These are phyloP conservation scores for Starmera quercuum DNA, from an alignment of 805 yeast species.

Conservation along the genomic window DNA sequence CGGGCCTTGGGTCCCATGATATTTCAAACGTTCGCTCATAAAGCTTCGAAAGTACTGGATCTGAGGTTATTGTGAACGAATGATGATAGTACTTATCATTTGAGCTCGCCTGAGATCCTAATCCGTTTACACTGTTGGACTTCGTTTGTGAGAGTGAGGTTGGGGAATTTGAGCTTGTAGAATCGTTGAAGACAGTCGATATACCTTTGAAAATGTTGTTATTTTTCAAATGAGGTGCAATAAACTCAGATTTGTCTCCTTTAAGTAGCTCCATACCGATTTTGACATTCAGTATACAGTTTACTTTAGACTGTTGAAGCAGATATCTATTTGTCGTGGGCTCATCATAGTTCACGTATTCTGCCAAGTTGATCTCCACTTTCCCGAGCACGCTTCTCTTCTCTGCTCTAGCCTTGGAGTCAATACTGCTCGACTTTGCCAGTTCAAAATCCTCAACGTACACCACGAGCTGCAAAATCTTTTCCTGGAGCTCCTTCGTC, in stretches of 20 bases:
- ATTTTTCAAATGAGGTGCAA: slow-evolving; percentile 28
- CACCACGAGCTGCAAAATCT: slow-evolving; percentile 34
- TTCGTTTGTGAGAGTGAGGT: not conserved
- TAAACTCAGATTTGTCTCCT: slow-evolving; percentile 35
- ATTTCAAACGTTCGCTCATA: slow-evolving; percentile 49
- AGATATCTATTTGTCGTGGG: slow-evolving; percentile 56
- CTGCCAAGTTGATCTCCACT: slow-evolving; percentile 61
- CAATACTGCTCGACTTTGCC: slow-evolving; percentile 1
- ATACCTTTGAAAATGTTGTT: slow-evolving; percentile 38
- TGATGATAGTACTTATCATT: slow-evolving; percentile 5
- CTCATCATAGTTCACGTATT: slow-evolving; percentile 47
- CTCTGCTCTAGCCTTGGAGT: slow-evolving; percentile 13
- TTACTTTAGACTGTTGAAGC: slow-evolving; percentile 71
- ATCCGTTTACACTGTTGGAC: not conserved
- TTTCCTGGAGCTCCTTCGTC: slow-evolving; percentile 26
- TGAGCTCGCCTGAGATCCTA: not conserved
- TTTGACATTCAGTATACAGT: slow-evolving; percentile 64
- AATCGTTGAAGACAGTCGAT: slow-evolving; percentile 28
- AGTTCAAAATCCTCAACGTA: slow-evolving; percentile 29
- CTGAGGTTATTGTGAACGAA: slow-evolving; percentile 21
- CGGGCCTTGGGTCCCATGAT: slow-evolving; percentile 52
- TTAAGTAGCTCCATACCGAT: slow-evolving; percentile 39
- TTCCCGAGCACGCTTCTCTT: slow-evolving; percentile 51
- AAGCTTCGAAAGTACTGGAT: slow-evolving; percentile 42
- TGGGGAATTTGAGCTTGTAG: not conserved